phyloP scores from a whole-genome alignment of 495 filamentous ascomycete genomes.

The Aspergillus incahuasiensis region DNA sequence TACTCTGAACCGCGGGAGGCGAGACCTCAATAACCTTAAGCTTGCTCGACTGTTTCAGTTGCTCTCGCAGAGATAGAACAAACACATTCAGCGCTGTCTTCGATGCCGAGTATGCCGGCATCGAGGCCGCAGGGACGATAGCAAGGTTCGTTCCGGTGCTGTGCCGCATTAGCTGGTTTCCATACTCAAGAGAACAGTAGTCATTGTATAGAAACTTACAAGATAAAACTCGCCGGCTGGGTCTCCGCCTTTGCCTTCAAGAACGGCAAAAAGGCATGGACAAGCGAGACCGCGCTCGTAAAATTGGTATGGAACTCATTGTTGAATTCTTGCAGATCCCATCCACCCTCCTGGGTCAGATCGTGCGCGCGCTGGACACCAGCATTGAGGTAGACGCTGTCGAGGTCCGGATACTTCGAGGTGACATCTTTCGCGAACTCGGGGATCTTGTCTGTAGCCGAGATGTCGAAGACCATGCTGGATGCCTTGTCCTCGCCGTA shows the following conservation, averaged over 20 bases:
- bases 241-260: slow-evolving; percentile 46
- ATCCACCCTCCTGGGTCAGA: slow-evolving; percentile 48
- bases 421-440: slow-evolving; percentile 53
- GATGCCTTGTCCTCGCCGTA: slow-evolving; percentile 51
- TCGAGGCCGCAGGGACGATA: slow-evolving; percentile 34
- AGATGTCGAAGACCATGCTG: slow-evolving; percentile 57
- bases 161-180: slow-evolving; percentile 1
- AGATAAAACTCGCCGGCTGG: slow-evolving; percentile 28
- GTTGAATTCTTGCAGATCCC: slow-evolving; percentile 44
- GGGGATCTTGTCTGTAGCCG: slow-evolving; percentile 51
- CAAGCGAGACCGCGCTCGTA: slow-evolving; percentile 53
- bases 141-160: slow-evolving; percentile 40
- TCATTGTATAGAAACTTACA: slow-evolving; percentile 13
- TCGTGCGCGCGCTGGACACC: slow-evolving; percentile 44
- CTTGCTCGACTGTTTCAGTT: slow-evolving; percentile 45
- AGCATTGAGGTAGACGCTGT: slow-evolving; percentile 37
- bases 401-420: slow-evolving; percentile 45
- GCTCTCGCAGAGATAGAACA: slow-evolving; percentile 52
- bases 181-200: neutral
- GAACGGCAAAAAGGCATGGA: slow-evolving; percentile 57
- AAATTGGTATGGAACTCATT: slow-evolving; percentile 62
- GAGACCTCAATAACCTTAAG: slow-evolving; percentile 61
- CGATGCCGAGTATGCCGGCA: slow-evolving; percentile 39
- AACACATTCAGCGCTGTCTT: slow-evolving; percentile 45
- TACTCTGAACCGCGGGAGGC: slow-evolving; percentile 62